These are phyloP conservation scores for Allium cepa DNA, from an alignment of 106 monocot species.

Conservation along the genomic window DNA sequence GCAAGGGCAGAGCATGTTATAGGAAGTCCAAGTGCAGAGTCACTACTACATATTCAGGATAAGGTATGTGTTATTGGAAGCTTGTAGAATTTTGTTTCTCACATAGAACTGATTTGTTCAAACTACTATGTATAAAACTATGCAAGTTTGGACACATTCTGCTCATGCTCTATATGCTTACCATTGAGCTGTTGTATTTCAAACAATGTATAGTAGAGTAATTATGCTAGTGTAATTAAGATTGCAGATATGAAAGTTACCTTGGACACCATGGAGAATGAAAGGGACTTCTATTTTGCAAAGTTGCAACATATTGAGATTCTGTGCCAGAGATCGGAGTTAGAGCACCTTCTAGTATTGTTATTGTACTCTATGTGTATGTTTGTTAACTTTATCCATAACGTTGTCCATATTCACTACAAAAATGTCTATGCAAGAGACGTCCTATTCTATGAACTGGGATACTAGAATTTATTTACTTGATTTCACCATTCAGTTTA, in stretches of 20 bases:
- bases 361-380: background rate
- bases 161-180: no score
- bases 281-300: slow-evolving; percentile 70
- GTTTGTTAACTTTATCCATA: background rate
- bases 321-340: slow-evolving; percentile 66
- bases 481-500: no score
- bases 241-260: slow-evolving; percentile 42
- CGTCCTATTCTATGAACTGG: no score
- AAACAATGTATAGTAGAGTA: background rate
- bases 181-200: no score
- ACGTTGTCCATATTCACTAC: background rate
- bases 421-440: background rate
- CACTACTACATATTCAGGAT: slow-evolving; percentile 29
- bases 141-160: no score
- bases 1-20: slow-evolving; percentile 30
- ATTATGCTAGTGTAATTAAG: slow-evolving; percentile 12
- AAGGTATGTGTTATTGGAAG: slow-evolving; percentile 26
- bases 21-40: slow-evolving; percentile 13
- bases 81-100: no score
- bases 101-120: no score
- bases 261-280: slow-evolving; percentile 44
- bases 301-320: slow-evolving; percentile 61
- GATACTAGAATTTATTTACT: no score
- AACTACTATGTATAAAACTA: no score
- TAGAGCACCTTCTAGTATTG: slow-evolving; percentile 77